Base-by-base conservation (phyloP, 2,329 filamentous ascomycete genomes). In the Pestalotiopsis sp. region DNA sequence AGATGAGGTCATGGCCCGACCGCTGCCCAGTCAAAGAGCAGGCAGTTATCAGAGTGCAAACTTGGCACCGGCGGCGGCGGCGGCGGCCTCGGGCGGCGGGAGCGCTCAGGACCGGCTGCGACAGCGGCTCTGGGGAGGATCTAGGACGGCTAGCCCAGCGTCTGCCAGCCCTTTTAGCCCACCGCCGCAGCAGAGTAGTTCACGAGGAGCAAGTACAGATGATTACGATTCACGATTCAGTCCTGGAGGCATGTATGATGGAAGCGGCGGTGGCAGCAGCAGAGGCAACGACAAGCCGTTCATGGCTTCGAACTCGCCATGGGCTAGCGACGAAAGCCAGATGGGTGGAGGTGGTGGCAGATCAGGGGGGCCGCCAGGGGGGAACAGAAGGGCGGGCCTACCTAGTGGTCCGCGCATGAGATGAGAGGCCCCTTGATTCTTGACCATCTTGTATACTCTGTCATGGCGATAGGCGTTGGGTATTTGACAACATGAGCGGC, bases 71-170 rank as follows among this genome's bases (percentile, higher is more conserved):
- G 52, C 77, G 76, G 76, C 81, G 74, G 73, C 81, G 64, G 73
- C 81, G 64, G 76, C 76, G 52, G 82, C 85, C 3, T 84, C 84
- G 62, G 76, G 76, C 49, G 82, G 85, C 2, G 85, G 85, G 41
- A 89, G 90, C 23, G 94, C 94, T 64, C 93, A 97, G 81, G 93
- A 97, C 74, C 86, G 93, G 73, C 83, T 98, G 74, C 93, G 94
- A 77, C 93, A 94, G 75, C 85, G 93, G 70, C 82, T 97, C 60
- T 94, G 94, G 86, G 90, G 89, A n/a, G 87, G 85, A 4, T 80
- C 87, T 25, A 85, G 87, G 72, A 87, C 87, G 58, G 83, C 84
- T 62, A 91, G 89, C 71, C 88, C 89, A 9, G 81, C 82, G 27
- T 77, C 79, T 20, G 74, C 75, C 25, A 82, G 82, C 3, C 84